Evolutionary conservation across 1,284 basidiomycete genomes (phyloP).

Genomic region (Naganishia albida): DNA sequence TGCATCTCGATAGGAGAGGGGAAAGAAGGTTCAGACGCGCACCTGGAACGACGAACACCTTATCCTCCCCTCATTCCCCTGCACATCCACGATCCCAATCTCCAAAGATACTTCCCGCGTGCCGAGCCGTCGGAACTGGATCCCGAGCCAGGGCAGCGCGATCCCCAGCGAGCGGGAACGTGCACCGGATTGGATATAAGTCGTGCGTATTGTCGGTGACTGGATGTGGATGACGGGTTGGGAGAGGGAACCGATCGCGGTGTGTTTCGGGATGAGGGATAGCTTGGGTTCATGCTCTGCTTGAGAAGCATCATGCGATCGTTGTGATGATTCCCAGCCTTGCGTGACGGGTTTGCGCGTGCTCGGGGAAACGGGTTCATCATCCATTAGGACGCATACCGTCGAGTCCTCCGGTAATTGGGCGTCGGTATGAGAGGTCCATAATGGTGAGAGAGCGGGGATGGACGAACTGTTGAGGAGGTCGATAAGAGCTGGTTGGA

Average conservation of each 20-base stretch:
- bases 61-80: conserved; percentile 63
- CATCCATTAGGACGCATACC: conserved; percentile 66
- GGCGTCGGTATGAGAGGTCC: conserved; percentile 60
- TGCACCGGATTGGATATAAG: conserved; percentile 66
- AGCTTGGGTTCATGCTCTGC: too few relatives aligned
- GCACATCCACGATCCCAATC: conserved; percentile 69
- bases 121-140: conserved; percentile 70
- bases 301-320: too few relatives aligned
- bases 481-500: conserved; percentile 69
- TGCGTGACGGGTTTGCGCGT: conserved; percentile 12
- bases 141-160: conserved; percentile 69
- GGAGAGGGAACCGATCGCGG: conserved; percentile 49
- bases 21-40: conserved; percentile 36
- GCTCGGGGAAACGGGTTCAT: conserved; percentile 35
- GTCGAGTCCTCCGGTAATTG: conserved; percentile 65
- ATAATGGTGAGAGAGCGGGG: conserved; percentile 64
- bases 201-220: conserved; percentile 67
- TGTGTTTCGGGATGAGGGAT: conserved; percentile 39
- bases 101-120: conserved; percentile 70
- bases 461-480: conserved; percentile 74
- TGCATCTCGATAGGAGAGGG: conserved; percentile 61
- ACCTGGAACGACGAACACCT: conserved; percentile 82
- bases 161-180: conserved; percentile 59
- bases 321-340: not conserved
- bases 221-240: conserved; percentile 77